Conservation (phyloP, 768 basidiomycete species). For the Rhizopogon roseolus region DNA sequence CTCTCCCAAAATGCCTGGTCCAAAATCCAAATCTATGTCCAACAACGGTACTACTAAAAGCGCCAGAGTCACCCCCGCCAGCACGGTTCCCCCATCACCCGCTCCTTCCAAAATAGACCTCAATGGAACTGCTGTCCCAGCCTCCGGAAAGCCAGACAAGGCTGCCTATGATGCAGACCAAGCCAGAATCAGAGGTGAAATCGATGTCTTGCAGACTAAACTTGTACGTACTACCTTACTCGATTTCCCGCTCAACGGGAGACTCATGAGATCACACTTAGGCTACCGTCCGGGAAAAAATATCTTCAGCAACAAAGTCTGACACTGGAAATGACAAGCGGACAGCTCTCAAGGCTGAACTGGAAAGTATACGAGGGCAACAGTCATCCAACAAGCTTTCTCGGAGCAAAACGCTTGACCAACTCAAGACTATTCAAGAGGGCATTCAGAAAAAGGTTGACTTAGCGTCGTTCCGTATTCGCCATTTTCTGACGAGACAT, state of each 20-base stretch:
- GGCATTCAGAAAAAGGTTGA: slow-evolving; percentile 75
- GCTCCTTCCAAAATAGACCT: slow-evolving; percentile 15
- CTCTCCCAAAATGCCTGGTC: slow-evolving; percentile 25
- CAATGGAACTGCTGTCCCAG: slow-evolving; percentile 16
- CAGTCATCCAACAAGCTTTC: slow-evolving; percentile 76
- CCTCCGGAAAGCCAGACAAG: slow-evolving; percentile 77
- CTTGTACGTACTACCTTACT: slow-evolving; percentile 50
- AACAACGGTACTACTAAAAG: slow-evolving; percentile 41
- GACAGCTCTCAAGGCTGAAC: slow-evolving; percentile 68
- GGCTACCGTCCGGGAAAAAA: slow-evolving; percentile 73
- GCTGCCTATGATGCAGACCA: slow-evolving; percentile 81
- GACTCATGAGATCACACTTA: slow-evolving; percentile 25
- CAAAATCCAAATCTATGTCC: slow-evolving; percentile 53
- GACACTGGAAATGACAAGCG: slow-evolving; percentile 69
- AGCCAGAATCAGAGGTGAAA: slow-evolving; percentile 74
- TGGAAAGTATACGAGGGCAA: slow-evolving; percentile 71
- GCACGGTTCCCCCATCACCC: slow-evolving; percentile 23
- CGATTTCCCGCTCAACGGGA: not conserved
- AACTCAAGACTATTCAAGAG: slow-evolving; percentile 78
- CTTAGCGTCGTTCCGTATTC: not conserved
- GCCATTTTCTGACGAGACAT: slow-evolving; percentile 2
- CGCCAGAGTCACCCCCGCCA: slow-evolving; percentile 17
- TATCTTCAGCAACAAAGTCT: slow-evolving; percentile 55
- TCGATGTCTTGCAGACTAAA: slow-evolving; percentile 76
- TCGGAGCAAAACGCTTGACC: slow-evolving; percentile 67